These are phyloP conservation scores for Plasmopara viticola DNA, from an alignment of 352 stramenopile genomes.

Conservation along the genomic window DNA sequence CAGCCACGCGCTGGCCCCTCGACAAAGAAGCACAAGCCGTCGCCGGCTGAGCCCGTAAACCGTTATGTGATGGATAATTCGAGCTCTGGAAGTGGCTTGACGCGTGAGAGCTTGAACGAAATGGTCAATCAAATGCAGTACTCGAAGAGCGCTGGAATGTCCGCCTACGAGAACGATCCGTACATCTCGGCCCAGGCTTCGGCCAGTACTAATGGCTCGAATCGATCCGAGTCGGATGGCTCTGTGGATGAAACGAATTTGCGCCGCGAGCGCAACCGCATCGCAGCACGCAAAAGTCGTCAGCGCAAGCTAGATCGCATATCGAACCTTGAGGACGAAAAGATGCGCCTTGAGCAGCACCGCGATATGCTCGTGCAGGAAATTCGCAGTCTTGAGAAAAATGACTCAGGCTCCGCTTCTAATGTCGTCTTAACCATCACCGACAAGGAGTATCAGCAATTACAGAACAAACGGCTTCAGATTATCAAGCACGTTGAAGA, in stretches of 20 bases:
- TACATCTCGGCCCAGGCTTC: constrained; percentile 43
- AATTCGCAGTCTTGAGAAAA: constrained; percentile 78
- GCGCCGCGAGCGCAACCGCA: constrained; percentile 78
- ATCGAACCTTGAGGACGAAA: constrained; percentile 83
- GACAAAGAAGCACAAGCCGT: constrained; percentile 58
- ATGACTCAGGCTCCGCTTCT: constrained; percentile 42
- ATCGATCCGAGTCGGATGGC: constrained; percentile 59
- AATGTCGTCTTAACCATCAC: constrained; percentile 60
- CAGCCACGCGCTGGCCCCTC: constrained; percentile 36
- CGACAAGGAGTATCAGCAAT: constrained; percentile 69
- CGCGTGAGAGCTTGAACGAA: constrained; percentile 55
- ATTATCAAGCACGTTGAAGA: constrained; percentile 80
- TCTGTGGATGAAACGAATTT: constrained; percentile 78
- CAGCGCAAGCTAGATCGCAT: constrained; percentile 84
- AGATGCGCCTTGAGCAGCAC: constrained; percentile 82
- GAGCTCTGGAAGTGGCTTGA: constrained; percentile 23
- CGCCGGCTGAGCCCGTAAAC: constrained; percentile 50
- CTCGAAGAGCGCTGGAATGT: constrained; percentile 27
- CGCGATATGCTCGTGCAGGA: constrained; percentile 83
- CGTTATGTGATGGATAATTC: constrained; percentile 24
- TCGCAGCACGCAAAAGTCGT: constrained; percentile 73
- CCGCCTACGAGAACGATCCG: constrained; percentile 56
- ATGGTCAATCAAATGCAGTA: constrained; percentile 50
- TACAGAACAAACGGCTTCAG: constrained; percentile 67
- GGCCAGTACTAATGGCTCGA: constrained; percentile 52